Conservation (phyloP, 495 filamentous ascomycete species). For the Pseudotulostoma volvatum region DNA sequence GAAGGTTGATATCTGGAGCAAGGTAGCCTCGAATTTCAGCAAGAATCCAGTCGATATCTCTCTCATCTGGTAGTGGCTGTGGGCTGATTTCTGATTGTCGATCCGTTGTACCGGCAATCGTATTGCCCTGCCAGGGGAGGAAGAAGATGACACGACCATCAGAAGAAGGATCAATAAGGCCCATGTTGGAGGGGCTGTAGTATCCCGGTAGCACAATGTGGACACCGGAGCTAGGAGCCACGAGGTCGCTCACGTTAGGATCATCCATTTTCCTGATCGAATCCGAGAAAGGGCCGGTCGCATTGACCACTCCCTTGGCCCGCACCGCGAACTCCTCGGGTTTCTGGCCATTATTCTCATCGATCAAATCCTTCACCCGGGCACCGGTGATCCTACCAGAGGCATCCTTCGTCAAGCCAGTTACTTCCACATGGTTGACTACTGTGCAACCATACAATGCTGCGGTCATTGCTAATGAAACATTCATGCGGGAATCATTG, state of each 20-base stretch:
- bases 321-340: constrained; percentile 53
- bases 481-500: constrained; percentile 98
- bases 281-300: constrained; percentile 92
- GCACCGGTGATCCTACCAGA: constrained; percentile 71
- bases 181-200: constrained; percentile 90
- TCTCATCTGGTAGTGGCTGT: constrained; percentile 80
- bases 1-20: constrained; percentile 82
- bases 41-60: constrained; percentile 94
- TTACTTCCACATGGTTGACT: constrained; percentile 87
- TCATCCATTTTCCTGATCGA: constrained; percentile 84
- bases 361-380: constrained; percentile 55
- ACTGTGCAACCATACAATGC: constrained; percentile 86
- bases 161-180: constrained; percentile 83
- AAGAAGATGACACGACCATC: constrained; percentile 98
- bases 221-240: constrained; percentile 84
- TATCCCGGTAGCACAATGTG: constrained; percentile 93
- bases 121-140: constrained; percentile 98
- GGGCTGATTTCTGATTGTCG: constrained; percentile 61
- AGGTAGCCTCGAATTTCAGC: constrained; percentile 81
- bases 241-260: constrained; percentile 60
- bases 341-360: constrained; percentile 37
- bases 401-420: constrained; percentile 60
- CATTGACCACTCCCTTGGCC: constrained; percentile 90
- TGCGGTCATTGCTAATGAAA: constrained; percentile 88
- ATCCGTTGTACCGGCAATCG: constrained; percentile 94